Evolutionary conservation across 163 green algal genomes (phyloP).

Genomic region (Scenedesmus sp.): DNA sequence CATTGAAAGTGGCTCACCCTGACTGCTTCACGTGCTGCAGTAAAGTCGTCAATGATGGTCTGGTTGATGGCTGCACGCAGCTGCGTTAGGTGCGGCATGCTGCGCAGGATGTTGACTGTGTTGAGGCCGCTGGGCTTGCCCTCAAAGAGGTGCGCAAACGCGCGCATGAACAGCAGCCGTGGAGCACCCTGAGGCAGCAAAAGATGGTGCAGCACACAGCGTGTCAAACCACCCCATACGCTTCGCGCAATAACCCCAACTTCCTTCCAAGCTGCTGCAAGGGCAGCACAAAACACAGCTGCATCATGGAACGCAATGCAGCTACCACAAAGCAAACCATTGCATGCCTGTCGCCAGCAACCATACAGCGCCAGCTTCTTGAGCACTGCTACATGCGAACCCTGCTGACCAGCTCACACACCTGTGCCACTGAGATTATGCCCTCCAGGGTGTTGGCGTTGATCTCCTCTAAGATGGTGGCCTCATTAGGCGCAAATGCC

Average conservation of each 20-base stretch:
- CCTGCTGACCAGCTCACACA: background rate
- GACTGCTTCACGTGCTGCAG: conserved; percentile 41
- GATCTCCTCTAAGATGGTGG: conserved; percentile 76
- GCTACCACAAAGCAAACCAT: no score
- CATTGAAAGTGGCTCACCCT: background rate
- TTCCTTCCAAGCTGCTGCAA: no score
- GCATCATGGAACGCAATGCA: background rate
- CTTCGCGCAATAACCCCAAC: no score
- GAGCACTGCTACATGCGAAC: background rate
- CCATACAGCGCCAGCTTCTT: no score
- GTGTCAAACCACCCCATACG: no score
- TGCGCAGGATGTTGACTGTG: conserved; percentile 77
- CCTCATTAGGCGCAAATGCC: conserved; percentile 76
- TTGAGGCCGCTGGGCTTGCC: conserved; percentile 81
- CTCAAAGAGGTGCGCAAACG: conserved; percentile 79
- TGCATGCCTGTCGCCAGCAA: no score
- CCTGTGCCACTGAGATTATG: conserved; percentile 70
- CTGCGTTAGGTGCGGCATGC: conserved; percentile 65
- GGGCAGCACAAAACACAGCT: background rate
- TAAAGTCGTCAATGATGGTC: conserved; percentile 74
- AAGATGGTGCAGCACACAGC: background rate
- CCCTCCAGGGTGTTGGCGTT: conserved; percentile 81
- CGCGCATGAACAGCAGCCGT: conserved; percentile 86
- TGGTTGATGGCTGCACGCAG: conserved; percentile 65
- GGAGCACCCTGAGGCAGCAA: conserved; percentile 61